These are phyloP conservation scores for Backusella liffmaniae DNA, from an alignment of 192 early-diverging fungal genomes.

Conservation along the genomic window DNA sequence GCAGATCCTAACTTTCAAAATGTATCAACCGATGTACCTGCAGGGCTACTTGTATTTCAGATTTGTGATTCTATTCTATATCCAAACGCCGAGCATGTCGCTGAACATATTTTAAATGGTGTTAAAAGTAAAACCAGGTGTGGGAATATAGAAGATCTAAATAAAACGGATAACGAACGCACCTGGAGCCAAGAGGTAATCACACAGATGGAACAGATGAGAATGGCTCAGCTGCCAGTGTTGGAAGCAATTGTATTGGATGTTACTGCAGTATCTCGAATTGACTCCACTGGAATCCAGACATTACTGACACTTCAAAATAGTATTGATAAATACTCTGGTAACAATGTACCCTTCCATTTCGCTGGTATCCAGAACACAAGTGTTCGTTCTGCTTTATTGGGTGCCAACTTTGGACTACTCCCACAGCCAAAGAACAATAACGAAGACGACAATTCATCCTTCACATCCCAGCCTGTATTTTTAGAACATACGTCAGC, in stretches of 20 bases:
- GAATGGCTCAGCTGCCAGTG: slow-evolving; percentile 33
- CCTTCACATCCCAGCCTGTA: not conserved
- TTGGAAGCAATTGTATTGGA: slow-evolving; percentile 81
- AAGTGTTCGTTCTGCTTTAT: slow-evolving; percentile 11
- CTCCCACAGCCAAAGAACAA: not conserved
- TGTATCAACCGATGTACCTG: slow-evolving; percentile 28
- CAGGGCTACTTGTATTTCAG: slow-evolving; percentile 72
- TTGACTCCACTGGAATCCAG: slow-evolving; percentile 84
- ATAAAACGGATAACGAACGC: slow-evolving; percentile 10
- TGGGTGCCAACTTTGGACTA: slow-evolving; percentile 18
- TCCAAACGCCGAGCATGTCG: slow-evolving; percentile 64
- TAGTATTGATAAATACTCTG: slow-evolving; percentile 21
- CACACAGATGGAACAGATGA: slow-evolving; percentile 33
- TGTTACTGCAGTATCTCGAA: slow-evolving; percentile 68
- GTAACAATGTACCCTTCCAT: slow-evolving; percentile 25
- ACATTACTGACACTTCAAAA: slow-evolving; percentile 56
- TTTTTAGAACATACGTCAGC: not conserved
- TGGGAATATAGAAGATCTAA: slow-evolving; percentile 12
- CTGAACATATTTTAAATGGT: slow-evolving; percentile 45
- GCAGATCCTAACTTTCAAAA: slow-evolving; percentile 19
- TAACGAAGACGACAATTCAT: not conserved
- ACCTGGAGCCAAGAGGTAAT: slow-evolving; percentile 17
- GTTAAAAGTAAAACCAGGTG: slow-evolving; percentile 20
- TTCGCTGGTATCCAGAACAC: slow-evolving; percentile 19
- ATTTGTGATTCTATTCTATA: slow-evolving; percentile 67